Evolutionary conservation across 2,329 filamentous ascomycete genomes (phyloP), one percentile per base, ranked within the genome.

Genomic region (Aspergillus terreus): DNA sequence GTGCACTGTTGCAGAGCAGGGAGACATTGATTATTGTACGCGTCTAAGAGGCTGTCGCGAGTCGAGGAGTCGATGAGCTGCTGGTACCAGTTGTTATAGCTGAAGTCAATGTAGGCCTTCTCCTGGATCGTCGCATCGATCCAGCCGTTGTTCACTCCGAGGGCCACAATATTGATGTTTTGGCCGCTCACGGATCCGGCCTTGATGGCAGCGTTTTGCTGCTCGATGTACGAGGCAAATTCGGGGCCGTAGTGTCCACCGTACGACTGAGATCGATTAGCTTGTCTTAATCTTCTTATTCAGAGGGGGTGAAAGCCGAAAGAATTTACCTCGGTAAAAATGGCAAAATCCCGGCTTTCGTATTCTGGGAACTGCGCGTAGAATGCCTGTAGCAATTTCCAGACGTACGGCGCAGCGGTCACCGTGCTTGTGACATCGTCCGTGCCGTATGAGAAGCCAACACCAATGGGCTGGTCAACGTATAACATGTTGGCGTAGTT

Each of bases 401-500:
- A 84, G n/a, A 83, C 74, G 45, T 72, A 73, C 1, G 72, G 71
- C 3, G 78, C 76, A 9, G 78, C 77, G 2, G 71, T 73, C 9
- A 69, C 67, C 3, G 77, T 80, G 23, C 71, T 74, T 3, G 68
- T 72, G 25, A 71, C 51, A 49, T 60, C 14, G 61, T 57, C 43
- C 6, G 49, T 54, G 36, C 63, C 68, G 62, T 81, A 82, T 1
- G 76, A 79, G 57, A 81, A 76, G 3, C 80, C 80, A 7, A 78
- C 75, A n/a, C 76, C 74, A 6, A 75, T 76, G 15, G 80, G 84
- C 62, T 86, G 78, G 57, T 87, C 84, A 58, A 88, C 79, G 66
- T 85, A 88, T 11, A 88, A 76, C 75, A 87, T 80, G 60, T 86
- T 86, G 57, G 77, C 78, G 19, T 78, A 75, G 58, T 80, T 80